Evolutionary conservation across 192 early-diverging fungal species (phyloP).

Genomic region (Kickxella alabastrina): DNA sequence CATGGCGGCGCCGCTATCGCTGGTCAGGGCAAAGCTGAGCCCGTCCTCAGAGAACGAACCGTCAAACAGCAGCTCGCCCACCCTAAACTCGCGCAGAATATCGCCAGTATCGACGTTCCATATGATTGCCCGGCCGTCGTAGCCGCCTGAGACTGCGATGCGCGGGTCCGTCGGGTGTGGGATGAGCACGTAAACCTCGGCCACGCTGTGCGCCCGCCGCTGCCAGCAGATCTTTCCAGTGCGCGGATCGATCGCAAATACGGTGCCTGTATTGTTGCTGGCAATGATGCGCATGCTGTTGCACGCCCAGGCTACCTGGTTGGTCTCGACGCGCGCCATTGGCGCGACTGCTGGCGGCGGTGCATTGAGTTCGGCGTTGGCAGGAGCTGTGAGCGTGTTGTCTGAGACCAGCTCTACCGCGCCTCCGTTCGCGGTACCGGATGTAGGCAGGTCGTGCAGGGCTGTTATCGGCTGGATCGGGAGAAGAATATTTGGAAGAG

Average conservation of each 20-base stretch:
- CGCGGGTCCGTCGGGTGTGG: constrained; percentile 68
- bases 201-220: constrained; percentile 30
- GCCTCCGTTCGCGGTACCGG: background rate
- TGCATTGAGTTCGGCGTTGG: background rate
- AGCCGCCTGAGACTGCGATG: constrained; percentile 74
- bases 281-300: constrained; percentile 67
- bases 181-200: constrained; percentile 69
- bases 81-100: constrained; percentile 52
- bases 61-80: constrained; percentile 61
- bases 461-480: background rate
- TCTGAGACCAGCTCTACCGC: constrained; percentile 13
- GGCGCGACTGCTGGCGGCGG: constrained; percentile 1
- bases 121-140: constrained; percentile 76
- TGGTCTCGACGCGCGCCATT: constrained; percentile 34
- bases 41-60: constrained; percentile 77
- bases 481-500: too few relatives aligned
- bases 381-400: constrained; percentile 2
- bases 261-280: constrained; percentile 63
- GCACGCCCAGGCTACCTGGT: constrained; percentile 67
- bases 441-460: too few relatives aligned
- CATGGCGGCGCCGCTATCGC: constrained; percentile 65
- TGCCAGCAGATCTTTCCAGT: constrained; percentile 57
- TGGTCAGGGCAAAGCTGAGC: constrained; percentile 65
- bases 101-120: constrained; percentile 70
- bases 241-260: constrained; percentile 62